Evolutionary conservation across 495 filamentous ascomycete genomes (phyloP), one percentile per base, ranked within the genome.

Genomic region (Glonium stellatum): DNA sequence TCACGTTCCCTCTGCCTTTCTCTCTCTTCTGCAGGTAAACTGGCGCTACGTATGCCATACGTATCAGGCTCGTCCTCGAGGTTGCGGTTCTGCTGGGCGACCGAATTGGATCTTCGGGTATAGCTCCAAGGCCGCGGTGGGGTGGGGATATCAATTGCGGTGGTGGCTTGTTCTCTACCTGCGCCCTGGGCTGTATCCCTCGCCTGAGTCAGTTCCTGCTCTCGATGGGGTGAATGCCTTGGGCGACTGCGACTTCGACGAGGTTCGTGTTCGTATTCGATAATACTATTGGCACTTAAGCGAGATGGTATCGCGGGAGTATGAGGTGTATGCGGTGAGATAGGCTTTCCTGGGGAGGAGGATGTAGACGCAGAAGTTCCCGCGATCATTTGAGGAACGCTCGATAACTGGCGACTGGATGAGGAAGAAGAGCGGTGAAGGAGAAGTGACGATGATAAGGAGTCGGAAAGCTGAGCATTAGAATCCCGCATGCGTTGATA

Each of bases 261-360:
- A 11, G 65, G 61, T 42, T 68, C 72, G 66, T 92, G 61, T 42
- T 68, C 72, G 66, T 92, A 89, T 67, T 90, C 86, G n/a, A 87
- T 83, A 54, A 89, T 87, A 55, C 87, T 90, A 66, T 90, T 87
- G 13, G 90, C 90, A 69, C 89, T 95, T 47, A 97, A 73, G n/a
- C 92, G 83, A 19, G 90, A 96, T 36, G 92, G 90, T 48, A 96
- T 88, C 18, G 92, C 90, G 4, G 92, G 92, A 5, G 90, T 96
- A 66, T 96, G 92, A 9, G 92, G 92, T 0, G 92, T 96, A 71
- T 96, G 92, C 11, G 92, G 92, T 1, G 90, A 95, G 49, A 95
- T 80, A 1, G 92, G 90, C 64, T 96, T 97, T 55, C 90, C 90
- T 6, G 89, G 90, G 3, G 91, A 95, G 1, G 92, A 92, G 4